Evolutionary conservation across 202 grass and related monocot species (phyloP).

Genomic region (Digitaria exilis): DNA sequence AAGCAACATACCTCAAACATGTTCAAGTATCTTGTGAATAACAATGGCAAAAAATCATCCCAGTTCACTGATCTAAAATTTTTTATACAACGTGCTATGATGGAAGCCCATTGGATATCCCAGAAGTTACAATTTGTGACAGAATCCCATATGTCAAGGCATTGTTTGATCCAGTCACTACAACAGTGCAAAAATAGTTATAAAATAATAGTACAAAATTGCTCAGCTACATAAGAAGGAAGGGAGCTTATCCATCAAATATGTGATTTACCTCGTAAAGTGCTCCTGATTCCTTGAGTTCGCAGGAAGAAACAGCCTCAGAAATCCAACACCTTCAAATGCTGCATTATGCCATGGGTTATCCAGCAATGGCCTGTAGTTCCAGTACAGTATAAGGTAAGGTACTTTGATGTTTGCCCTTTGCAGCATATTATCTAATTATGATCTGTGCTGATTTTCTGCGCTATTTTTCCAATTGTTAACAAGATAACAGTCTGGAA

Average conservation of each 20-base stretch:
- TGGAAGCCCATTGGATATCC: constrained; percentile 89
- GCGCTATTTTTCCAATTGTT: constrained; percentile 31
- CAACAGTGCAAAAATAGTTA: constrained; percentile 38
- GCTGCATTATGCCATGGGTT: constrained; percentile 98
- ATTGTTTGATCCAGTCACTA: constrained; percentile 77
- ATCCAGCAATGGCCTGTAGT: constrained; percentile 73
- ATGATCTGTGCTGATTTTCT: not conserved
- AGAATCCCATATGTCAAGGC: constrained; percentile 79
- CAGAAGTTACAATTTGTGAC: constrained; percentile 95
- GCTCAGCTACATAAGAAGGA: constrained; percentile 12
- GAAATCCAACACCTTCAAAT: constrained; percentile 97
- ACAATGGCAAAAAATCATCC: constrained; percentile 73
- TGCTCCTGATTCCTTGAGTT: constrained; percentile 76
- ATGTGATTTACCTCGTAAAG: constrained; percentile 70
- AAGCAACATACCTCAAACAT: constrained; percentile 82
- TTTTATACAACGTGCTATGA: constrained; percentile 92
- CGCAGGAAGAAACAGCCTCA: constrained; percentile 85
- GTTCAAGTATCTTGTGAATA: constrained; percentile 84
- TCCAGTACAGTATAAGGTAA: constrained; percentile 32
- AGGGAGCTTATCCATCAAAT: constrained; percentile 26
- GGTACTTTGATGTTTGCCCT: constrained; percentile 19
- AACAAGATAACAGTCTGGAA: not conserved
- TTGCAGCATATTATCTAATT: constrained; percentile 20
- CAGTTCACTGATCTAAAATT: constrained; percentile 73
- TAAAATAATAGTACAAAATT: constrained; percentile 8